Evolutionary conservation across 1,284 basidiomycete genomes (phyloP), one percentile per base, ranked within the genome.

Genomic region (Ceratobasidium papillatum): DNA sequence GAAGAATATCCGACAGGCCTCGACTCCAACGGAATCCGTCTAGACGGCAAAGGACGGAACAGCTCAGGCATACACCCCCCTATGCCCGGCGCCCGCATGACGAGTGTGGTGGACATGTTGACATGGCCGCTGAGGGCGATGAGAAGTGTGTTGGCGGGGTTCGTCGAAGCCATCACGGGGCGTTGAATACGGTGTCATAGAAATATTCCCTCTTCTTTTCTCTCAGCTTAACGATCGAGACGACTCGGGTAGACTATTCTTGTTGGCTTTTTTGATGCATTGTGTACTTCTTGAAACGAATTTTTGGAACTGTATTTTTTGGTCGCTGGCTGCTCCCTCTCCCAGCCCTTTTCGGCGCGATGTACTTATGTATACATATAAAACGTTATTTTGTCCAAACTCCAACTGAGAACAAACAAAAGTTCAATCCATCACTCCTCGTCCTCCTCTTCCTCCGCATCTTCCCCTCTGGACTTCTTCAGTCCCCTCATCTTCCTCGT

Each of bases 401-500:
- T n/a, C n/a, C n/a, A n/a, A n/a, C n/a, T n/a, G n/a, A n/a, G n/a
- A n/a, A 9, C 19, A 9, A 47, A 47, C 45, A 47, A 47, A 47
- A 47, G 45, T 47, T 17, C 45, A 17, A 47, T 17, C 45, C 9
- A 11, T 47, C 19, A 59, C 19, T 59, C 56, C 2, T 58, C 52
- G 17, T 74, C 74, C 4, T 59, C 66, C 1, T 71, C 66, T 43
- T 81, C 81, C 36, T 82, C 83, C 52, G 79, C 77, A 51, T 82
- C 84, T 43, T 83, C 81, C 19, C 51, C 66, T 36, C 43, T 47
- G 8, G 69, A 41, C 19, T 45, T 17, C 81, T 92, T 94, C 78
- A 97, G 81, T 14, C 92, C 95, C 83, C 95, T 96, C 92, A 96
- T 95, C 86, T 96, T 96, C 80, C 93, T 86, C 76, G 90, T 91